Evolutionary conservation across 805 yeast genomes (phyloP).

Genomic region (Yamadazyma takamatsuzukensis): DNA sequence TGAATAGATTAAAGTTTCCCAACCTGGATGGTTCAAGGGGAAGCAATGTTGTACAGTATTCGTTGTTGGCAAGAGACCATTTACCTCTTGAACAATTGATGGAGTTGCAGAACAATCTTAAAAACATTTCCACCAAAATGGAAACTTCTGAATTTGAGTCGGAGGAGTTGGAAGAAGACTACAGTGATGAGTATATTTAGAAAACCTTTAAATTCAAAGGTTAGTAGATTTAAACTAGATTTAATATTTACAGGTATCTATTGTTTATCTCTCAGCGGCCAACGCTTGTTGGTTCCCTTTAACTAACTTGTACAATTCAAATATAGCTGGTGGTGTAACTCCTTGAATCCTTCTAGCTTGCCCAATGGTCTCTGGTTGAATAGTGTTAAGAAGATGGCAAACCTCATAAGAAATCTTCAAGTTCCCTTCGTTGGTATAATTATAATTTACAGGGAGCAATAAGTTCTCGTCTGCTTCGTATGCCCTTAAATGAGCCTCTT

Average conservation of each 20-base stretch:
- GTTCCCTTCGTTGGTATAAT: conserved; percentile 53
- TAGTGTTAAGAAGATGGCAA: conserved; percentile 59
- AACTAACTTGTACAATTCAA: conserved; percentile 65
- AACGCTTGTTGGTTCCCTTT: conserved; percentile 25
- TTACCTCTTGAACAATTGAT: conserved; percentile 35
- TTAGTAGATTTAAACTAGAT: no score
- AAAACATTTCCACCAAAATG: conserved; percentile 1
- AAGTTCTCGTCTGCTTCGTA: conserved; percentile 81
- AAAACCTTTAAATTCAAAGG: no score
- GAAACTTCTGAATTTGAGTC: no score
- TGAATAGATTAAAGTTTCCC: conserved; percentile 27
- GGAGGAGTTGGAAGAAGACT: no score
- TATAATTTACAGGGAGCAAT: conserved; percentile 62
- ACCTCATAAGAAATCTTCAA: conserved; percentile 70
- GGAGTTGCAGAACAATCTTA: conserved; percentile 28
- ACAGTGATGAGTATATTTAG: no score
- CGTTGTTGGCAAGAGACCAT: conserved; percentile 29
- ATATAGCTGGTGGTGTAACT: conserved; percentile 87
- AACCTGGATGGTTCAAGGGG: conserved; percentile 9
- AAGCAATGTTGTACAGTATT: conserved; percentile 19
- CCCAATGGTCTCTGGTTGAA: conserved; percentile 87
- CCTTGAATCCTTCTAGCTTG: conserved; percentile 96
- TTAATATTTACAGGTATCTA: conserved; percentile 15
- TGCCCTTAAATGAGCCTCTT: conserved; percentile 65
- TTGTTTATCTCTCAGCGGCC: conserved; percentile 15